A percentile compares a stretch with the other conserved stretches of the same genome.
Evolutionary conservation across 2,329 filamentous ascomycete species (phyloP).

Genomic region (Chaetothyriales sp.): DNA sequence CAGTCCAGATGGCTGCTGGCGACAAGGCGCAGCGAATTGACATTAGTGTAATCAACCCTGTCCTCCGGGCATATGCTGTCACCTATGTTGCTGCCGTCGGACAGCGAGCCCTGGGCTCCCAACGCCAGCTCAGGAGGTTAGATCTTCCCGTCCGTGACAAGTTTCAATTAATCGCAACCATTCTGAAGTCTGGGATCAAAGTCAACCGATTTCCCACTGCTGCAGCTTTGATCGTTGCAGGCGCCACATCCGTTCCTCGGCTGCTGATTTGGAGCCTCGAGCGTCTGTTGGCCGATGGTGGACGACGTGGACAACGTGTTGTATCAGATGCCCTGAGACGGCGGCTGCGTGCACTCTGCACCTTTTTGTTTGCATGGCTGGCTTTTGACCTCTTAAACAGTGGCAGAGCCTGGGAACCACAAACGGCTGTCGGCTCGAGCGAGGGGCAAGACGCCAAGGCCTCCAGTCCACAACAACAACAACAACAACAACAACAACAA

Average conservation of each 20-base stretch:
- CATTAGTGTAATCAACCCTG: conserved; percentile 10
- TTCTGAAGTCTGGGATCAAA: conserved; percentile 13
- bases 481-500: too few species aligned
- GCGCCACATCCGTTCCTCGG: conserved; percentile 33
- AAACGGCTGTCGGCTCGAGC: conserved; percentile 9
- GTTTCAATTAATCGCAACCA: conserved; percentile 17
- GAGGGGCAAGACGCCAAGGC: background rate
- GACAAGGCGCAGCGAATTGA: background rate
- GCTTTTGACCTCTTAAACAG: conserved; percentile 35
- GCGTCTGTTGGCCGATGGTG: conserved; percentile 14
- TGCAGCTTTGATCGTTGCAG: conserved; percentile 37
- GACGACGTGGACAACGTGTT: conserved; percentile 5
- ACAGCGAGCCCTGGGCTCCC: conserved; percentile 29
- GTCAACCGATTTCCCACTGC: conserved; percentile 18
- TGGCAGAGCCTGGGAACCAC: conserved; percentile 13
- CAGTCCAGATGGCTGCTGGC: background rate
- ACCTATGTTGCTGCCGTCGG: conserved; percentile 34
- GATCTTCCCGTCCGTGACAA: conserved; percentile 22
- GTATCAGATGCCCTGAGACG: background rate
- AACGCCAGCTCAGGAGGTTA: conserved; percentile 22
- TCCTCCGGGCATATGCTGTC: conserved; percentile 33
- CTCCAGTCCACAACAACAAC: conserved; percentile 4
- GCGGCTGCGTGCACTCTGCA: conserved; percentile 26
- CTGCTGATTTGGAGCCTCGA: conserved; percentile 18
- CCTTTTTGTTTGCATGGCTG: conserved; percentile 34